Percentiles rank a stretch among this genome's conserved stretches.
These are phyloP conservation scores for Abrus pulchellus DNA, from an alignment of 306 rosid genomes.

Conservation along the genomic window DNA sequence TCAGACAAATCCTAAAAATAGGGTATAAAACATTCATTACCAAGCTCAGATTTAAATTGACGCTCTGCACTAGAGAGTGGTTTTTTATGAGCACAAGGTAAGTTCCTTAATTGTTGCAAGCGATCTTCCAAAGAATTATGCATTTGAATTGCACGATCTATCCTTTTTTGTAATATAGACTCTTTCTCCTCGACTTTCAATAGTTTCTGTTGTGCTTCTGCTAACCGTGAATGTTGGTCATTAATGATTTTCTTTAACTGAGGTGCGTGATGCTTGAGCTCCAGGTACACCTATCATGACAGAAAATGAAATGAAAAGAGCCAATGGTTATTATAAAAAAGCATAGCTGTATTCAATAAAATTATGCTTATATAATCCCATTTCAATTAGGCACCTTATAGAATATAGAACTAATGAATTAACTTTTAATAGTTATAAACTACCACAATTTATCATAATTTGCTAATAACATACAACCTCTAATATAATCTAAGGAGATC, in stretches of 20 bases:
- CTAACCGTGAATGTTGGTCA: slow-evolving; percentile 76
- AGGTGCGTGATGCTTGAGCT: slow-evolving; percentile 89
- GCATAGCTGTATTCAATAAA: not conserved
- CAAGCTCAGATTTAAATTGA: slow-evolving; percentile 85
- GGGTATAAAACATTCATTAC: slow-evolving; percentile 61
- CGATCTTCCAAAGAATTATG: slow-evolving; percentile 82
- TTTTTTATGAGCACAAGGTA: slow-evolving; percentile 79
- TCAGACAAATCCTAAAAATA: slow-evolving; percentile 37
- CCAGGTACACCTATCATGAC: slow-evolving; percentile 74
- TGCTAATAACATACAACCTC: slow-evolving; percentile 5
- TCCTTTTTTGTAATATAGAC: slow-evolving; percentile 61
- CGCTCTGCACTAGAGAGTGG: slow-evolving; percentile 92
- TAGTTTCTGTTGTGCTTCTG: slow-evolving; percentile 67
- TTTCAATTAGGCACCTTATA: slow-evolving; percentile 18
- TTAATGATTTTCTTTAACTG: slow-evolving; percentile 79
- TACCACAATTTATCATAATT: slow-evolving; percentile 28
- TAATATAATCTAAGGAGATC: slow-evolving; percentile 14
- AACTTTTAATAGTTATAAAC: slow-evolving; percentile 18
- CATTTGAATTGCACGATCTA: slow-evolving; percentile 64
- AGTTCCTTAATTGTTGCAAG: slow-evolving; percentile 67
- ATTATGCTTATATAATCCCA: slow-evolving; percentile 13
- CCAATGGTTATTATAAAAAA: slow-evolving; percentile 33
- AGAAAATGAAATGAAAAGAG: slow-evolving; percentile 30
- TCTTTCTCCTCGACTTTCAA: slow-evolving; percentile 71
- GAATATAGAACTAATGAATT: slow-evolving; percentile 29